Base-by-base conservation (phyloP, 768 basidiomycete species). In the Imleria badia region DNA sequence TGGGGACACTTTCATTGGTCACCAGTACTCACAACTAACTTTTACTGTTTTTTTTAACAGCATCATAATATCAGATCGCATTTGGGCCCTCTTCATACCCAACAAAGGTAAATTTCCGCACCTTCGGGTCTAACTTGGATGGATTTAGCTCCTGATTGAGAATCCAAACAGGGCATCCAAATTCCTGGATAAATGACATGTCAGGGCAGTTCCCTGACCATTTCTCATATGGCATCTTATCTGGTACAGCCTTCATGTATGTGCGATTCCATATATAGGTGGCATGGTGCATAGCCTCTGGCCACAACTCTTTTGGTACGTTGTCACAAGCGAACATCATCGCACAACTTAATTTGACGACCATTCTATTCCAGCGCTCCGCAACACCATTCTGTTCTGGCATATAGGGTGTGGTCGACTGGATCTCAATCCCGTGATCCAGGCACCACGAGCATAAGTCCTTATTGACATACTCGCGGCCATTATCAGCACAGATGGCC, bases 351-450 rank as follows among this genome's bases (percentile, higher is more conserved):
- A 75, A 39, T 42, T 75, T 66, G 0, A 73, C 22, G 0, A 73
- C 34, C 0, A 70, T 76, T 5, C 61, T 31, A 46, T 77, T 78
- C n/a, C 67, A 66, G 0, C 66, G 44, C 35, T 81, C 76, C 0
- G 76, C 69, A n/a, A 67, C 49, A 8, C 68, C 72, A 53, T 77
- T 78, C 26, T 76, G 73, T 1, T 69, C 58, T 0, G 72, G 73
- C 8, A 72, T 70, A 31, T 77, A 75, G 3, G 72, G 75, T 5
- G 66, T 67, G 0, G 67, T 73, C 0, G 58, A 61, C 15, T 77
- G 66, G 0, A 74, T 53, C 1, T 61, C 60, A 7, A 75, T 73
- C 0, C 75, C 73, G 3, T 4, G 4, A 23, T 42, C 40, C 0
- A 50, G 40, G 17, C 49, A 50, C 48, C 40, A 50, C 0, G 6